Percentiles rank a stretch among this genome's conserved stretches.
Evolutionary conservation across 495 filamentous ascomycete genomes (phyloP).

Genomic region (Penicilliopsis zonata): DNA sequence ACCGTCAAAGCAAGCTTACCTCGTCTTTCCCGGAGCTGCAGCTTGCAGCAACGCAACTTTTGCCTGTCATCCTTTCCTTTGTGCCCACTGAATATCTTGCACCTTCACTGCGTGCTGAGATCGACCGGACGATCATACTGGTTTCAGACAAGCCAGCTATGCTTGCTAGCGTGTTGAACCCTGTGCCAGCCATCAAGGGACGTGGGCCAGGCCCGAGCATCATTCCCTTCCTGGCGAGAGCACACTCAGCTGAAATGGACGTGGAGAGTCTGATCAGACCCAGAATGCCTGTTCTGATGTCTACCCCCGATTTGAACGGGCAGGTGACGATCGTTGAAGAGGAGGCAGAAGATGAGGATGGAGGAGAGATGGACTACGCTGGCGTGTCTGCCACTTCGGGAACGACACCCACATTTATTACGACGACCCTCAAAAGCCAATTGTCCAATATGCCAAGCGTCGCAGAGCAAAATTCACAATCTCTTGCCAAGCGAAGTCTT

Average conservation of each 20-base stretch:
- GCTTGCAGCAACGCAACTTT: conserved; percentile 42
- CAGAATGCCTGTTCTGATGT: conserved; percentile 44
- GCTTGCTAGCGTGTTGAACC: conserved; percentile 69
- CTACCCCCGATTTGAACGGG: conserved; percentile 14
- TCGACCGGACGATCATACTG: conserved; percentile 71
- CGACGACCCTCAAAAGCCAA: too few species aligned
- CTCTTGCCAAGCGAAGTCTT: not conserved
- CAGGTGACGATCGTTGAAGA: conserved; percentile 9
- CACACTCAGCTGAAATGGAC: conserved; percentile 43
- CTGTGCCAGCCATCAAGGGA: conserved; percentile 45
- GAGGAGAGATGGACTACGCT: conserved; percentile 25
- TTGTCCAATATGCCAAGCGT: too few species aligned
- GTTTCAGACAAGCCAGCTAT: conserved; percentile 52
- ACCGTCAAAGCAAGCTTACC: conserved; percentile 7
- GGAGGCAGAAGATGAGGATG: conserved; percentile 23
- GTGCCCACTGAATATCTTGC: conserved; percentile 50
- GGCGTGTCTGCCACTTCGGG: conserved; percentile 7
- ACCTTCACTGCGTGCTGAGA: conserved; percentile 49
- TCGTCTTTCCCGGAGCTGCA: conserved; percentile 17
- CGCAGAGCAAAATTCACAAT: too few species aligned
- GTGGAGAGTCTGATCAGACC: conserved; percentile 66
- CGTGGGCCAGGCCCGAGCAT: conserved; percentile 51
- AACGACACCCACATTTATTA: too few species aligned
- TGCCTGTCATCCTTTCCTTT: conserved; percentile 46
- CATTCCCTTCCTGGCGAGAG: conserved; percentile 58